Percentiles rank a stretch among this genome's conserved stretches.
These are phyloP conservation scores for Colletotrichum liaoningense DNA, from an alignment of 2,329 filamentous ascomycete species.

Conservation along the genomic window DNA sequence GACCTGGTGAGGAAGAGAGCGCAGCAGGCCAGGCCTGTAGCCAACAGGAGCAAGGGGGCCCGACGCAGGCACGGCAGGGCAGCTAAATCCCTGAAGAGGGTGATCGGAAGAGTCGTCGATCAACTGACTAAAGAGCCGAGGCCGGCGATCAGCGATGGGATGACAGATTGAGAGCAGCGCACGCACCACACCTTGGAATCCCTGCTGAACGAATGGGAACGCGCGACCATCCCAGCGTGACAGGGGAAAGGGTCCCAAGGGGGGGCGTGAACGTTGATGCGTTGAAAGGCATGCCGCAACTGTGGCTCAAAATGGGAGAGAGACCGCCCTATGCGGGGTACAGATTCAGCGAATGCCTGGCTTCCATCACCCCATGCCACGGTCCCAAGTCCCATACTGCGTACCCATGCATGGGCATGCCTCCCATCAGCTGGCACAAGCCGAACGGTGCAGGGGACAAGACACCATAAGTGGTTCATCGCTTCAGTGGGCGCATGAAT, in stretches of 20 bases:
- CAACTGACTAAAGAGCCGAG: constrained; percentile 33
- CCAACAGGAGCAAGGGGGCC: constrained; percentile 10
- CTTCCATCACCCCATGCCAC: neutral
- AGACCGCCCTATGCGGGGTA: constrained; percentile 28
- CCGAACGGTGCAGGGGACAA: constrained; percentile 7
- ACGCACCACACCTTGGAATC: constrained; percentile 28
- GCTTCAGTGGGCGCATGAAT: constrained; percentile 17
- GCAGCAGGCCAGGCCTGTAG: neutral
- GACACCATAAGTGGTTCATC: constrained; percentile 16
- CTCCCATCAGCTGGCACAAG: constrained; percentile 18
- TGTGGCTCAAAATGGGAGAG: constrained; percentile 12
- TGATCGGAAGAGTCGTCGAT: constrained; percentile 32
- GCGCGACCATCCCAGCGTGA: neutral
- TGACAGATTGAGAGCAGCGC: constrained; percentile 27
- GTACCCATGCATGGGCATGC: constrained; percentile 19
- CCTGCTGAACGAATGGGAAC: constrained; percentile 25
- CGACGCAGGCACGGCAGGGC: constrained; percentile 15
- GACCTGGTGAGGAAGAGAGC: neutral
- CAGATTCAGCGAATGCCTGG: neutral
- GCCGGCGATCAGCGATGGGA: constrained; percentile 36
- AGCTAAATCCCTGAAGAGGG: constrained; percentile 21
- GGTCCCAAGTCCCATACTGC: neutral
- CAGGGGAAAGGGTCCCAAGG: neutral
- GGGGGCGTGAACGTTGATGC: constrained; percentile 12
- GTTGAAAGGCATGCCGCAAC: neutral